Base-by-base conservation (phyloP, 768 basidiomycete species). In the Nevesoporus exiguus region DNA sequence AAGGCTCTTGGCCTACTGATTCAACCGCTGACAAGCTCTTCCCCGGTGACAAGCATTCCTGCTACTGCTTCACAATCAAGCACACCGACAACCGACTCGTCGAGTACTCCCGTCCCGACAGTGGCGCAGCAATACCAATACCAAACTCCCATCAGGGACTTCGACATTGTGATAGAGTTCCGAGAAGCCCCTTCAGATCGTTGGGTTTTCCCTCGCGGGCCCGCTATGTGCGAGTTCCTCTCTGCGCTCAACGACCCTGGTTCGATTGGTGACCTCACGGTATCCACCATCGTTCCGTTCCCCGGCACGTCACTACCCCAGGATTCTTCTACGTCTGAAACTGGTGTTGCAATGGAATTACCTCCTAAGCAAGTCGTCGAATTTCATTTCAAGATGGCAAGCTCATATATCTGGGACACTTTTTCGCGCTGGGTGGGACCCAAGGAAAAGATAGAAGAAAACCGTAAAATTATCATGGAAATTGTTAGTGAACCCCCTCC, bases 81-180 rank as follows among this genome's bases (percentile, higher is more conserved):
- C 17, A 6, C 41, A 27, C 19, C 49, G 6, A 53, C 27, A 43
- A 36, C 56, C 15, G 47, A 52, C 25, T 43, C 63, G 10, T 60
- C 48, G 33, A 57, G 56, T 34, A 52, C 59, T 13, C 45, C 59
- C 22, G 21, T 59, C 51, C 39, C 63, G n/a, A 54, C 62, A 30
- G 30, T 52, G 37, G 25, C 64, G 19, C 56, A 61, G 14, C 67
- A 58, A 52, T 66, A 58, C 55, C 66, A 61, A 40, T 60, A 60
- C 37, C 66, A 61, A 52, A 22, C 57, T 27, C 64, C 79, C 17
- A 64, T 76, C 31, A 84, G 79, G 62, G 79, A 81, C n/a, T 88
- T 84, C 61, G 89, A 91, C 64, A 64, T 92, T 1, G 80, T 90
- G 22, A 63, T 92, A 48, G 86, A 88, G 62, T 90, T 88, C 58